These are phyloP conservation scores for Annulohypoxylon maeteangense DNA, from an alignment of 495 filamentous ascomycete genomes.

Conservation along the genomic window DNA sequence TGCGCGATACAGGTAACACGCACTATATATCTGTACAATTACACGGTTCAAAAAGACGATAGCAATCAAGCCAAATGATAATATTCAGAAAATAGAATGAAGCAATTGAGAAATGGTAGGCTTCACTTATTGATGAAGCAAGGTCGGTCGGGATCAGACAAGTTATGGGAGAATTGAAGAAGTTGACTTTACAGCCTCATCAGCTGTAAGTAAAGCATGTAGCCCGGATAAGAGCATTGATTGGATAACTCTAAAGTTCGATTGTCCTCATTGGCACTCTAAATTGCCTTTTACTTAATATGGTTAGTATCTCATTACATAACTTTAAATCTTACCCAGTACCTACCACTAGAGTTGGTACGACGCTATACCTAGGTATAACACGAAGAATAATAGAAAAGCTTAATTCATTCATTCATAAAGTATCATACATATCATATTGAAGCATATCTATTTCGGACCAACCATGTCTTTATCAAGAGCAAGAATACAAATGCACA, in stretches of 20 bases:
- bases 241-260: not conserved
- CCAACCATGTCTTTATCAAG: conserved; percentile 30
- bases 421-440: too few species aligned
- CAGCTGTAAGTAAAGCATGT: not conserved
- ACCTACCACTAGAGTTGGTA: not conserved
- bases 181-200: conserved; percentile 25
- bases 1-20: not conserved
- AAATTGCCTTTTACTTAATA: not conserved
- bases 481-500: conserved; percentile 4
- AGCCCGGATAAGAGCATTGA: not conserved
- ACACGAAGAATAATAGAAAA: not conserved
- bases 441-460: not conserved
- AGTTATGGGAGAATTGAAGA: conserved; percentile 1
- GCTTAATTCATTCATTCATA: too few species aligned
- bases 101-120: not conserved
- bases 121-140: not conserved
- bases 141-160: not conserved
- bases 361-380: not conserved
- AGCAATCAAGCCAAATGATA: not conserved
- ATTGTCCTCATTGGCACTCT: too few species aligned
- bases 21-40: not conserved
- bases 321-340: not conserved
- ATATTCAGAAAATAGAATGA: conserved; percentile 9
- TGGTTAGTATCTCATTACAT: not conserved
- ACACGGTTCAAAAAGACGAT: not conserved